Percentiles rank a stretch among this genome's conserved stretches.
Evolutionary conservation across 345 rosid genomes (phyloP).

Genomic region (Melaleuca quinquenervia): DNA sequence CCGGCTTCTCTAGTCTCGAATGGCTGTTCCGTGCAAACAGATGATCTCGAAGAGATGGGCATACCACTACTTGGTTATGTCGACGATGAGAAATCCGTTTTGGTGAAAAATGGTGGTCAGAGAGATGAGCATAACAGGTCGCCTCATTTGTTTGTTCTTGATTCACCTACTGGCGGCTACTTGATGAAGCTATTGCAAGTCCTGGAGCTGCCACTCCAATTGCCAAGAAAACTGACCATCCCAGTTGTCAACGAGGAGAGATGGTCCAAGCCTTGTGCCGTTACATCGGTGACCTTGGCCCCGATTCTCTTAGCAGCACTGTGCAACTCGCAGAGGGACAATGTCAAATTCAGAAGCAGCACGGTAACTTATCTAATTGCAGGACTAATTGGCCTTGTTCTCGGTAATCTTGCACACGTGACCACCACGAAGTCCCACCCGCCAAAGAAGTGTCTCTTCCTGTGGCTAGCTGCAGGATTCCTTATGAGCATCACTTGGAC

Average conservation of each 20-base stretch:
- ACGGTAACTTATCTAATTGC: conserved; percentile 35
- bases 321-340: conserved; percentile 25
- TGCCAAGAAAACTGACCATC: conserved; percentile 78
- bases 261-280: conserved; percentile 81
- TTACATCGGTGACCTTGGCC: conserved; percentile 51
- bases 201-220: conserved; percentile 61
- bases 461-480: conserved; percentile 81
- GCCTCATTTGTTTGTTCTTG: not conserved
- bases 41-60: conserved; percentile 16
- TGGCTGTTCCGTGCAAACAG: not conserved
- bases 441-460: conserved; percentile 46
- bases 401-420: conserved; percentile 48
- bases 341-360: conserved; percentile 19
- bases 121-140: not conserved
- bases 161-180: conserved; percentile 13
- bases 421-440: conserved; percentile 52
- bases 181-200: conserved; percentile 17
- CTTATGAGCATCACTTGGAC: conserved; percentile 88
- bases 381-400: conserved; percentile 37
- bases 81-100: conserved; percentile 23
- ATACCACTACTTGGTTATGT: conserved; percentile 43
- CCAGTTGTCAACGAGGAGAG: conserved; percentile 53
- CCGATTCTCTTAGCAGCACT: conserved; percentile 60
- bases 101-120: not conserved
- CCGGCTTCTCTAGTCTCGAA: not conserved